Evolutionary conservation across 495 filamentous ascomycete species (phyloP), one percentile per base, ranked within the genome.

Genomic region (Trichoderma orchidacearum): DNA sequence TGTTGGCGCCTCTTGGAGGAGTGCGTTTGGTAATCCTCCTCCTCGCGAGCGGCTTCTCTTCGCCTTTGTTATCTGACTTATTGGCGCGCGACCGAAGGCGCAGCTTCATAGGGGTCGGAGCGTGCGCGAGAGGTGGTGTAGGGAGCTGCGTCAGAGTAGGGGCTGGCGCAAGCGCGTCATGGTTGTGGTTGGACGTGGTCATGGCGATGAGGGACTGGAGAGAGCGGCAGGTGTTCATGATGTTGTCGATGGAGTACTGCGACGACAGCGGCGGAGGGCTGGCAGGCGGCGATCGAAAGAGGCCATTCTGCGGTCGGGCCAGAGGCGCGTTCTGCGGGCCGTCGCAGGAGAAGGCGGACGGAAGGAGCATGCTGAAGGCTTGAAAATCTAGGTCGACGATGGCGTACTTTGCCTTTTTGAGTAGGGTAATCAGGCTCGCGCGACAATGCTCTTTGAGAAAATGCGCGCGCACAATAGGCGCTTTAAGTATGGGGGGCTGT

Each of bases 291-390:
- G 77, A 79, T 61, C 80, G 77, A 64, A 81, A 82, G 61, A 82
- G 80, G 8, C 79, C 73, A 54, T 79, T 67, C 68, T 76, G 83
- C 58, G 70, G 74, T 59, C 71, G 75, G 51, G 70, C 70, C 62
- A 68, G 66, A 52, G 61, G 70, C 55, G 70, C 66, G 21, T 55
- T 57, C 57, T 73, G 79, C 68, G 75, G 80, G 66, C 75, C 70
- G 69, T 87, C 85, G 80, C 84, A 86, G 38, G 82, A 70, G 41
- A 89, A 69, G 32, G 85, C 84, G 12, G 85, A 87, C 51, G 84
- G 85, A 60, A 88, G 81, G 53, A 89, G 66, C 86, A 89, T 88
- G 29, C 56, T 63, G 51, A n/a, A n/a, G n/a, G n/a, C n/a, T n/a
- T n/a, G n/a, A n/a, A n/a, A n/a, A n/a, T n/a, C n/a, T n/a, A n/a